Base-by-base conservation (phyloP, 164 flowering plant genomes). In the Vitis amurensis region DNA sequence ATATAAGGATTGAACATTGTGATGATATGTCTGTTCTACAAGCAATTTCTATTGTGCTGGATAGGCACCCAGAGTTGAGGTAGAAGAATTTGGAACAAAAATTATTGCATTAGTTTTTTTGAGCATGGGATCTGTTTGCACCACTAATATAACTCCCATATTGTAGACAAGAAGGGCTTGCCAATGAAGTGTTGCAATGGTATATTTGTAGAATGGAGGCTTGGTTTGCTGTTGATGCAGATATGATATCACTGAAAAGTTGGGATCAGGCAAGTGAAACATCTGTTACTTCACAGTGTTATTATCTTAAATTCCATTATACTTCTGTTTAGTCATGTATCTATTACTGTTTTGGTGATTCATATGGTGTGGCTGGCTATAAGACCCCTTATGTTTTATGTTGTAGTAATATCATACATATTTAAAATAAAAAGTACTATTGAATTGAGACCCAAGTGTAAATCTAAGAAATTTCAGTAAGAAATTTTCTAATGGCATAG, bases 161-260 rank as follows among this genome's bases (percentile, higher is more conserved):
- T 59, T 55, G 63, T 66, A 93, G 98, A 72, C 94, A 82, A 78
- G 83, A 80, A 72, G 98, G 98, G 66, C 85, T 88, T 64, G 90
- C 91, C 19, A 71, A 88, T 76, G 92, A 91, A 76, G 94, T 93
- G 50, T 64, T 90, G 80, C 92, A 90, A 48, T 93, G 98, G 98
- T 93, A 79, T 76, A 78, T 93, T 61, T 91, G 97, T 76, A 80
- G 98, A 84, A 84, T 91, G 98, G 98, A 93, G 79, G 98, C 94
- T 59, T 93, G 98, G 98, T 93, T 93, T 81, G 98, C 98, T 56
- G 95, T 89, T 30, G 97, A 93, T 80, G 91, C 87, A 9, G 97
- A 91, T 78, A 88, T 83, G 92, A 91, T 91, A 72, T 93, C 98
- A 27, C 74, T 93, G 68, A 91, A 87, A 81, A 81, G 71, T 72